These are phyloP conservation scores for Lipomyces orientalis DNA, from an alignment of 805 yeast species.

Conservation along the genomic window DNA sequence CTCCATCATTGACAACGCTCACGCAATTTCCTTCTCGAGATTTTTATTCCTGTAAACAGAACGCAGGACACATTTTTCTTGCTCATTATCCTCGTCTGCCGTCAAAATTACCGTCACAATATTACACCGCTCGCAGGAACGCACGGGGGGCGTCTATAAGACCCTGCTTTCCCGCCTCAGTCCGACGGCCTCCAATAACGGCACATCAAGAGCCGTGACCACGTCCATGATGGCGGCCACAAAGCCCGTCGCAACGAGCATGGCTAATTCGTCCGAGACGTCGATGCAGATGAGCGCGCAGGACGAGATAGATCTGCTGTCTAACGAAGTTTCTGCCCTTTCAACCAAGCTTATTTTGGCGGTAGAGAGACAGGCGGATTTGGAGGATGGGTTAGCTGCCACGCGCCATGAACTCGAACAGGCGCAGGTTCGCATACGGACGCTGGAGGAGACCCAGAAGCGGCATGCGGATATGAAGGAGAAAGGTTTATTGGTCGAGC, in stretches of 20 bases:
- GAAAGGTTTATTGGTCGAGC: conserved; percentile 41
- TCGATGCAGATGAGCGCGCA: conserved; percentile 21
- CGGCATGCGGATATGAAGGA: conserved; percentile 19
- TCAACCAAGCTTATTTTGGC: conserved; percentile 41
- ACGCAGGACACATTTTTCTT: neutral
- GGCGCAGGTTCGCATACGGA: conserved; percentile 20
- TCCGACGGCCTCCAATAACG: conserved; percentile 20
- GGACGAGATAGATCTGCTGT: conserved; percentile 30
- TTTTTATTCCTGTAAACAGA: neutral
- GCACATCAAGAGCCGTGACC: neutral
- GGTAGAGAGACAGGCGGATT: conserved; percentile 41
- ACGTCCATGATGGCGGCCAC: conserved; percentile 1
- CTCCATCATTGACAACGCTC: neutral
- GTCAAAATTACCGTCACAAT: conserved; percentile 20
- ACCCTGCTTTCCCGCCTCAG: conserved; percentile 22
- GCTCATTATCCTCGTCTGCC: neutral
- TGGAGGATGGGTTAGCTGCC: conserved; percentile 38
- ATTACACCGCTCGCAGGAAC: conserved; percentile 15
- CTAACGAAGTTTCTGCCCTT: conserved; percentile 36
- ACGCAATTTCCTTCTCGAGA: neutral
- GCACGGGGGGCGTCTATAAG: conserved; percentile 16
- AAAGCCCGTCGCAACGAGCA: neutral
- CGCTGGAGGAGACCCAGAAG: conserved; percentile 26
- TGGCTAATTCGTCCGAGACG: conserved; percentile 10
- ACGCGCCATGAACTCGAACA: conserved; percentile 30